These are phyloP conservation scores for Nymphaea colorata DNA, from an alignment of 164 flowering plant species.

Conservation along the genomic window DNA sequence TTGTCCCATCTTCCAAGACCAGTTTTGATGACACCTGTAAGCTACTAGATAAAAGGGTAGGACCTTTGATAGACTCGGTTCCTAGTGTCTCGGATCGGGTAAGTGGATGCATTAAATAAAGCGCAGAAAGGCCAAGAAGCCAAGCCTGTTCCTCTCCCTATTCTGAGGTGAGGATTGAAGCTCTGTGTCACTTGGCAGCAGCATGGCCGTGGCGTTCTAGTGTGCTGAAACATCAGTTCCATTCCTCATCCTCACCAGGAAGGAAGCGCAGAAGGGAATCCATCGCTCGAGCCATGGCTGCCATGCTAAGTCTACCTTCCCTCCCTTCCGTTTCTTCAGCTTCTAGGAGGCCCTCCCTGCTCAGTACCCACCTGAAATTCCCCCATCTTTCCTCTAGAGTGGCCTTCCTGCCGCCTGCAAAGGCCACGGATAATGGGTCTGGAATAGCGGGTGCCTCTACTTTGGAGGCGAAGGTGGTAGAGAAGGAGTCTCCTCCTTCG, in stretches of 20 bases:
- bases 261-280: not conserved
- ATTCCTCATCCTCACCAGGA: too few species aligned
- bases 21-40: too few species aligned
- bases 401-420: constrained; percentile 8
- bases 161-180: not conserved
- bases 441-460: constrained; percentile 29
- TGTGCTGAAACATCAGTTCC: too few species aligned
- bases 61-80: not conserved
- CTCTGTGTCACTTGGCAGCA: not conserved
- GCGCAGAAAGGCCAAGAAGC: not conserved
- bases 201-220: not conserved
- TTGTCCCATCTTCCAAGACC: too few species aligned
- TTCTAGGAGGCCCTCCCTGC: constrained; percentile 18
- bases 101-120: not conserved
- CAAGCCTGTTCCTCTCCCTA: not conserved
- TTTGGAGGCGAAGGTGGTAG: constrained; percentile 15
- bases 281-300: constrained; percentile 26
- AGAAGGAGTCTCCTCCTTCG: constrained; percentile 9
- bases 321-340: constrained; percentile 20
- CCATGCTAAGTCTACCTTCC: constrained; percentile 33
- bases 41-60: not conserved
- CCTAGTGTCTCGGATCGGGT: not conserved
- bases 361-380: constrained; percentile 18
- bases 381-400: constrained; percentile 12
- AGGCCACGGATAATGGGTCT: constrained; percentile 43